Percentiles rank a stretch among this genome's conserved stretches.
These are phyloP conservation scores for Thielaviopsis punctulata DNA, from an alignment of 2,329 filamentous ascomycete species.

Conservation along the genomic window DNA sequence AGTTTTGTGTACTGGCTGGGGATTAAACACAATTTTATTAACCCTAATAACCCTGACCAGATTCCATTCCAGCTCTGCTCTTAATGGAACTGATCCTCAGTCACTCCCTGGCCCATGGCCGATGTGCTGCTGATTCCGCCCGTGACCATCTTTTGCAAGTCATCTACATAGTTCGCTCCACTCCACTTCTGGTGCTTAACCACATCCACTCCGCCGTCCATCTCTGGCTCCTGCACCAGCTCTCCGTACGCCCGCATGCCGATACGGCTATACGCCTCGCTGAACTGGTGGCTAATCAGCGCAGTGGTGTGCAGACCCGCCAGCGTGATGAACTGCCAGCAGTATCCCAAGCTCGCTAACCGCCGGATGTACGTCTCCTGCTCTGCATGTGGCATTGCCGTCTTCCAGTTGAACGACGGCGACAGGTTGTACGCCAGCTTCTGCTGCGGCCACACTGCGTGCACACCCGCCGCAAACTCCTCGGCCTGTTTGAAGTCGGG, in stretches of 20 bases:
- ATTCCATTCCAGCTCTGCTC: not conserved
- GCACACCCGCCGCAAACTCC: constrained; percentile 85
- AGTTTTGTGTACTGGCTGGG: not conserved
- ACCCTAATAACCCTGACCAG: not conserved
- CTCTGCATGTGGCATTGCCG: constrained; percentile 77
- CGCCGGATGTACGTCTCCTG: constrained; percentile 96
- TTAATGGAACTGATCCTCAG: constrained; percentile 82
- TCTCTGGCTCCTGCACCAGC: constrained; percentile 94
- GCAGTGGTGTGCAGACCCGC: constrained; percentile 92
- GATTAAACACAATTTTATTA: not conserved
- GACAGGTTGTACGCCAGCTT: constrained; percentile 99
- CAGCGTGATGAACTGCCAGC: constrained; percentile 99
- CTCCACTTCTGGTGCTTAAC: constrained; percentile 99
- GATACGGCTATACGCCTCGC: constrained; percentile 58
- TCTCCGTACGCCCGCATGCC: constrained; percentile 97
- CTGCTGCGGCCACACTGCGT: constrained; percentile 87
- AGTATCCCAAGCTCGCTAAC: constrained; percentile 77
- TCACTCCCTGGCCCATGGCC: constrained; percentile 95
- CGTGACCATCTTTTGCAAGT: constrained; percentile 90
- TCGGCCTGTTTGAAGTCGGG: constrained; percentile 82
- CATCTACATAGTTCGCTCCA: constrained; percentile 86
- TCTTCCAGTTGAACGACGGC: constrained; percentile 99
- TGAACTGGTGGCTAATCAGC: constrained; percentile 78
- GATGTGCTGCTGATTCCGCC: constrained; percentile 82
- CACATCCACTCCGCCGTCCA: constrained; percentile 76